Percentiles rank a stretch among this genome's conserved stretches.
Evolutionary conservation across 768 basidiomycete species (phyloP).

Genomic region (Tremella fuciformis): DNA sequence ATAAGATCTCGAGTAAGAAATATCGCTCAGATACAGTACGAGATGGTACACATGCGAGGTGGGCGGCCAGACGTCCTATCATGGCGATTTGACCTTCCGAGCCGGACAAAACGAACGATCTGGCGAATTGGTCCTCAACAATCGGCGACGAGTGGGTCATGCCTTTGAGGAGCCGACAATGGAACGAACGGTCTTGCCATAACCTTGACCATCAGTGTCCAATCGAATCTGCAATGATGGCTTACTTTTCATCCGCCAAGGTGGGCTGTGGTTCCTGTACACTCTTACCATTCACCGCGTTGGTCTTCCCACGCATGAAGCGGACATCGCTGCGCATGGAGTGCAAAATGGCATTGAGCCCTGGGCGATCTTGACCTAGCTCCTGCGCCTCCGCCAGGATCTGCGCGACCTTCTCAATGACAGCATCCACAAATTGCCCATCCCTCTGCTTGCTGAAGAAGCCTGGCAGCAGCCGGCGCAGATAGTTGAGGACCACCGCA

Average conservation of each 20-base stretch:
- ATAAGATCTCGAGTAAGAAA: too few relatives aligned
- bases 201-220: slow-evolving; percentile 6
- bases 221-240: background rate
- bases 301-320: slow-evolving; percentile 4
- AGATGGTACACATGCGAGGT: background rate
- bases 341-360: slow-evolving; percentile 24
- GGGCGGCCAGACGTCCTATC: slow-evolving; percentile 9
- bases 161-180: slow-evolving; percentile 5
- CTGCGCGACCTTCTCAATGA: slow-evolving; percentile 29
- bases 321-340: slow-evolving; percentile 24
- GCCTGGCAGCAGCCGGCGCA: slow-evolving; percentile 63
- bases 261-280: background rate
- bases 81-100: background rate
- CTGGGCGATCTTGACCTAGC: slow-evolving; percentile 30
- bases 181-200: slow-evolving; percentile 9
- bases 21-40: background rate
- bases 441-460: slow-evolving; percentile 60
- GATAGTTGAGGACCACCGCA: slow-evolving; percentile 63
- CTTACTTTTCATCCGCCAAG: slow-evolving; percentile 20
- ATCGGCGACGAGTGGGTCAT: background rate
- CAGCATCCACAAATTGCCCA: slow-evolving; percentile 38
- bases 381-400: slow-evolving; percentile 27
- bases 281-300: background rate
- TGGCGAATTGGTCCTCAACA: background rate
- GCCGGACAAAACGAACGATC: background rate